Conservation (phyloP, 1,139 yeast genomes). For the Suhomyces bribrorum region DNA sequence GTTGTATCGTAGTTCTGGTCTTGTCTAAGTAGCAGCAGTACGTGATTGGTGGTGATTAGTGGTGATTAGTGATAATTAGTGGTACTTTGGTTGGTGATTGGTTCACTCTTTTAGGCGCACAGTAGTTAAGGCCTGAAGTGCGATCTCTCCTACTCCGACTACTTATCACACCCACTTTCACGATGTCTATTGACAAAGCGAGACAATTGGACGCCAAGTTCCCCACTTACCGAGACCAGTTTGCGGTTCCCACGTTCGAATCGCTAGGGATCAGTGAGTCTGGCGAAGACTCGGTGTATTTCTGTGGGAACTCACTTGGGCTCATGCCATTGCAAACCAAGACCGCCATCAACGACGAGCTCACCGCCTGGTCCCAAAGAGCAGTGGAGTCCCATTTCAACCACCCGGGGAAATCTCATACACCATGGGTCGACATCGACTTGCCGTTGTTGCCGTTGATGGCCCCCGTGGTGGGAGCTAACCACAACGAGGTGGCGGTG, state of each 20-base stretch:
- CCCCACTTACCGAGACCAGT: constrained; percentile 42
- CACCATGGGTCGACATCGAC: constrained; percentile 83
- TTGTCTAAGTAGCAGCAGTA: too few species aligned
- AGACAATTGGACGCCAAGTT: constrained; percentile 35
- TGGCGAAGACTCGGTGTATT: constrained; percentile 41
- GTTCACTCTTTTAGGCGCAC: too few species aligned
- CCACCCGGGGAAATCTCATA: constrained; percentile 50
- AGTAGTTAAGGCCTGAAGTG: too few species aligned
- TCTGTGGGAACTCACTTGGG: constrained; percentile 92
- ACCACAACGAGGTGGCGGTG: constrained; percentile 71
- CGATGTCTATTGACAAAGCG: constrained; percentile 22
- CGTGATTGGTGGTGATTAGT: too few species aligned
- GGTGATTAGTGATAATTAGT: too few species aligned
- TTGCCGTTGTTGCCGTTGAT: constrained; percentile 68
- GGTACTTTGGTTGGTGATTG: too few species aligned
- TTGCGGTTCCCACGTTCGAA: constrained; percentile 59
- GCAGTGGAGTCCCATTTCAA: constrained; percentile 87
- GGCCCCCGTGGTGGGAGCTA: constrained; percentile 77
- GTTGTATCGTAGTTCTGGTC: too few species aligned
- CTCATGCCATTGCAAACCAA: constrained; percentile 74
- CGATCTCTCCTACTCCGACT: too few species aligned
- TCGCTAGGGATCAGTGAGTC: constrained; percentile 46
- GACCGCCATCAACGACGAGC: constrained; percentile 60
- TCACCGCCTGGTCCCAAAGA: constrained; percentile 76
- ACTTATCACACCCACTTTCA: not conserved